Base-by-base conservation (phyloP, 768 basidiomycete species). In the Gautieria morchelliformis region DNA sequence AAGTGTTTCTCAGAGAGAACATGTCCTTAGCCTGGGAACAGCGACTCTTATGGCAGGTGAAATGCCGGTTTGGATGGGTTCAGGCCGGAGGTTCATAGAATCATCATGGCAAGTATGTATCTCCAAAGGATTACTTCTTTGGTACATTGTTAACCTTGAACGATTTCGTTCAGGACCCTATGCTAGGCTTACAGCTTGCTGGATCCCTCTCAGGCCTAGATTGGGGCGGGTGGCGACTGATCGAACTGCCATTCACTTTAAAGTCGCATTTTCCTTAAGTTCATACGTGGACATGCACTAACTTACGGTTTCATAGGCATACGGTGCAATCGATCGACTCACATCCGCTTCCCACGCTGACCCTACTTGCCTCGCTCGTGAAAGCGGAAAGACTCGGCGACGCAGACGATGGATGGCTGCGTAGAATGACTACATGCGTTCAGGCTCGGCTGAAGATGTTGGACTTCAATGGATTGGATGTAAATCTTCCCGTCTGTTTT, bases 211-310 rank as follows among this genome's bases (percentile, higher is more conserved):
- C 83, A 2, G 83, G 85, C 49, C 68, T 84, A 5, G 75, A 74
- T 0, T 92, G 88, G 86, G 80, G 81, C 19, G 89, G 87, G 2
- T 91, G 87, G 87, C 87, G 82, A 65, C 71, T 81, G 33, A 67
- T 89, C 10, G 85, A 78, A 14, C 65, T 84, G 2, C 84, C 87
- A 1, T 68, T 75, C 12, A 64, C 89, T n/a, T 63, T 82, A 14
- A 48, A 46, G 56, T 57, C 9, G 35, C 10, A 37, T 9, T 14
- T 37, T 37, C 8, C 9, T 2, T 37, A 37, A 50, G 20, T 27
- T 50, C 12, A 17, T 27, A 30, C n/a, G 22, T 2, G 20, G 22
- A 33, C 20, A 12, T 22, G 15, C 7, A n/a, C 15, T 48, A 35
- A 37, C 22, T 37, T 20, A 35, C 17, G 2, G 5, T 37, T 12